A percentile compares a stretch with the other conserved stretches of the same genome.
These are phyloP conservation scores for Ophiosphaerella narmari DNA, from an alignment of 2,329 filamentous ascomycete species.

Conservation along the genomic window DNA sequence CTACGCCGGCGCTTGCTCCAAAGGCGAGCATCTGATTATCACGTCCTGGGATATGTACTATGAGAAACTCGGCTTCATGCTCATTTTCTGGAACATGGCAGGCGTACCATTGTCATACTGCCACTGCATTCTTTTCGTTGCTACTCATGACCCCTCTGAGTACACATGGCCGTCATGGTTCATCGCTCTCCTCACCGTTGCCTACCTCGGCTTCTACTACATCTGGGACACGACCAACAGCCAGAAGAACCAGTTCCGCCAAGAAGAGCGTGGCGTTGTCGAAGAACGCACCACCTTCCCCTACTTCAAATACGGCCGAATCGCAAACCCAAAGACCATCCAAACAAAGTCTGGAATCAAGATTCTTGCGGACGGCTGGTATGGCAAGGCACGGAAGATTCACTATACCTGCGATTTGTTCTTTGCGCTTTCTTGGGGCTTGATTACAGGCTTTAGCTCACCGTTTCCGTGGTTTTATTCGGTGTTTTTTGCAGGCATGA, in stretches of 20 bases:
- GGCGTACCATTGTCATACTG: constrained; percentile 91
- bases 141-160: constrained; percentile 76
- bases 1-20: constrained; percentile 89
- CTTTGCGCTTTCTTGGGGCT: constrained; percentile 77
- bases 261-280: constrained; percentile 72
- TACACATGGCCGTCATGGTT: constrained; percentile 77
- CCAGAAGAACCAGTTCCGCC: constrained; percentile 91
- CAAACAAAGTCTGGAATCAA: constrained; percentile 72
- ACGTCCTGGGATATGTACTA: constrained; percentile 97
- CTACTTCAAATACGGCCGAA: constrained; percentile 83
- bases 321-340: constrained; percentile 81
- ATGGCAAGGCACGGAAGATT: constrained; percentile 76
- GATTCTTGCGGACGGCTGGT: constrained; percentile 80
- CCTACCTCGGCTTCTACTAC: constrained; percentile 86
- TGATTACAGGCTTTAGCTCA: constrained; percentile 80
- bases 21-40: constrained; percentile 88
- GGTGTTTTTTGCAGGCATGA: constrained; percentile 79
- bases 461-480: constrained; percentile 92
- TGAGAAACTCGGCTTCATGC: constrained; percentile 97
- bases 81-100: constrained; percentile 96
- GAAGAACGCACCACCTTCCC: constrained; percentile 80
- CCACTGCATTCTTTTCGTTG: constrained; percentile 89
- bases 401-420: constrained; percentile 82
- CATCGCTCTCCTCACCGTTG: constrained; percentile 66
- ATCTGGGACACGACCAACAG: constrained; percentile 91